Base-by-base conservation (phyloP, 352 stramenopile genomes). In the Globisporangium recalcitrans region DNA sequence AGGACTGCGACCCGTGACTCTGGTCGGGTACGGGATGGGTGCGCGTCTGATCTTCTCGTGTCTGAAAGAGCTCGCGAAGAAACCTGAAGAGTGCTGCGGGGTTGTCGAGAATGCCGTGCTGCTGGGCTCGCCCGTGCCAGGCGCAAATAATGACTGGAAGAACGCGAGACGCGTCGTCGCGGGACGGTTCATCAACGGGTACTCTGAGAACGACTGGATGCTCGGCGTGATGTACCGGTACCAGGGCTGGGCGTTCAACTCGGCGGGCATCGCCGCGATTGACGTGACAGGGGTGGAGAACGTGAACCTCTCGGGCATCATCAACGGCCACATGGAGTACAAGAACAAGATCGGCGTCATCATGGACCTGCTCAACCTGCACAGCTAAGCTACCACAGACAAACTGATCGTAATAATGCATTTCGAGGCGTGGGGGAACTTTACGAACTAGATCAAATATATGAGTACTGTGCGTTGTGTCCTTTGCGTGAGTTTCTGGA, bases 151-250 rank as follows among this genome's bases (percentile, higher is more conserved):
- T 3, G 84, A 94, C 22, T 98, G 90, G 90, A 63, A 71, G 21
- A 80, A 72, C 32, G 86, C 78, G 6, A 70, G 85, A 6, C 60
- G 74, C 54, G 68, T 97, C 14, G 88, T 97, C 4, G 85, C 90
- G 3, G 87, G 89, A 1, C 75, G 91, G 26, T 62, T 97, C 0
- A 91, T 98, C 67, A 98, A 98, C 65, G 88, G 89, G 19, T 98
- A 92, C 67, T 94, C 79, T 0, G 78, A 87, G 26, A 90, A 92
- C 51, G 91, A 98, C 74, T 93, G 85, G 77, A 96, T 97, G 80
- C 75, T 98, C 22, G 82, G 80, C 19, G 70, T 97, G 42, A 92
- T 98, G 75, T 98, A 97, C 64, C 79, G 90, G 9, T 92, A 92
- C 55, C 85, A 95, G 52, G 81, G 82, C 27, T 95, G 80, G 85